phyloP scores from a whole-genome alignment of 192 early-diverging fungal species.

The Coemansia sp. region DNA sequence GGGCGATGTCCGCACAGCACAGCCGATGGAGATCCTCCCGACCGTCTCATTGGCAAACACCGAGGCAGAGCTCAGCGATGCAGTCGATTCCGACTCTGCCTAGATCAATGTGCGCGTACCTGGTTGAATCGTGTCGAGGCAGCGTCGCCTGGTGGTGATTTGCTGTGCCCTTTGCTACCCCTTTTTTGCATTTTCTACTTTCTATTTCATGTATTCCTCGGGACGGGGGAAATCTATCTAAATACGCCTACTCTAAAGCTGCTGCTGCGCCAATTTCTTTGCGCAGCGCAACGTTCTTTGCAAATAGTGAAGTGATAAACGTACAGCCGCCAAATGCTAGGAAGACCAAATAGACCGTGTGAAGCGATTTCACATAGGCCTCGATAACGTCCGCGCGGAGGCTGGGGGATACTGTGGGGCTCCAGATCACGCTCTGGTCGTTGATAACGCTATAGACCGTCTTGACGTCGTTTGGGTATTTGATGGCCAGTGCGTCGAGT shows the following conservation, averaged over 20 bases:
- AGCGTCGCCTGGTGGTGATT: not conserved
- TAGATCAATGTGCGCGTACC: not conserved
- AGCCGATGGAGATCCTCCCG: not conserved
- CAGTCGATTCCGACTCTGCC: not conserved
- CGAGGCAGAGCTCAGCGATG: not conserved
- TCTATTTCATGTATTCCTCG: conserved; percentile 21
- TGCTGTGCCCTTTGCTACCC: not conserved
- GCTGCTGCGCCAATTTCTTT: conserved; percentile 22
- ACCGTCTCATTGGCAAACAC: not conserved
- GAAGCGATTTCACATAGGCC: conserved; percentile 59
- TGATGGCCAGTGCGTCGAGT: conserved; percentile 19
- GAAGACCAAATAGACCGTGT: conserved; percentile 53
- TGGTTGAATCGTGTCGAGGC: not conserved
- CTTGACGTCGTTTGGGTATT: conserved; percentile 36
- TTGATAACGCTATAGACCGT: conserved; percentile 41
- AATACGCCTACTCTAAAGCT: conserved; percentile 10
- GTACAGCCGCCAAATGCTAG: conserved; percentile 54
- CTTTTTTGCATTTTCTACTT: conserved; percentile 5
- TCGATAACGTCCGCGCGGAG: conserved; percentile 46
- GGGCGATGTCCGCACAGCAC: conserved; percentile 3
- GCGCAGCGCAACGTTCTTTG: conserved; percentile 49
- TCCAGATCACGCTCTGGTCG: conserved; percentile 35
- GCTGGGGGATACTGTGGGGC: conserved; percentile 18
- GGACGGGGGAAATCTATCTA: conserved; percentile 33
- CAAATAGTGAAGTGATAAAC: conserved; percentile 56